Evolutionary conservation across 2,329 filamentous ascomycete species (phyloP).

Genomic region (Davidsoniella neocaledoniae): DNA sequence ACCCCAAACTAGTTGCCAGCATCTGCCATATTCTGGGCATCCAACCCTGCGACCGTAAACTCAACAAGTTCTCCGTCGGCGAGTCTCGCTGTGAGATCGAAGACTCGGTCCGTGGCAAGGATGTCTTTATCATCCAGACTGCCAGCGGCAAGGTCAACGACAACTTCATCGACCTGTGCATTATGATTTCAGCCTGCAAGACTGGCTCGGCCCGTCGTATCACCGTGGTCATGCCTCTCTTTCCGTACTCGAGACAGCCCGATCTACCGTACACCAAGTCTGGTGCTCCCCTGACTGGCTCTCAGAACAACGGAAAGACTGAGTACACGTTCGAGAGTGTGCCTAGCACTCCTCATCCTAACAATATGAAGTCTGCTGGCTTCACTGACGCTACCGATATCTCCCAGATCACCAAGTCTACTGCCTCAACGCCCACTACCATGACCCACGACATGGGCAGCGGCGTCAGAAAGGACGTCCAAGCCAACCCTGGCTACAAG

Average conservation of each 20-base stretch:
- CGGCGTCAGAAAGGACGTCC: conserved; percentile 30
- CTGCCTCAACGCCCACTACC: conserved; percentile 41
- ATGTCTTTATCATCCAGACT: conserved; percentile 97
- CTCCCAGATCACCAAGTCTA: conserved; percentile 52
- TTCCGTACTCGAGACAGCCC: conserved; percentile 91
- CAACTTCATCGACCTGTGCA: conserved; percentile 87
- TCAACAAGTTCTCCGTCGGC: conserved; percentile 85
- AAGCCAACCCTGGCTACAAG: conserved; percentile 84
- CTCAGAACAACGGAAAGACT: conserved; percentile 39
- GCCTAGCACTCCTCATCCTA: conserved; percentile 67
- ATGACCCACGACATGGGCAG: conserved; percentile 17
- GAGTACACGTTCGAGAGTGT: conserved; percentile 85
- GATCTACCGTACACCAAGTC: conserved; percentile 95
- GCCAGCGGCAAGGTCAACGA: conserved; percentile 90
- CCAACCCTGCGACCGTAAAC: conserved; percentile 64
- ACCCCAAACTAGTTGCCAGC: conserved; percentile 69
- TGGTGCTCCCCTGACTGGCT: conserved; percentile 59
- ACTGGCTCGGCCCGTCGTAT: conserved; percentile 81
- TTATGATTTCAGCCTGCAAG: conserved; percentile 97
- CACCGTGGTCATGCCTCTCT: conserved; percentile 84
- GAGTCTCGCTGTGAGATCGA: conserved; percentile 92
- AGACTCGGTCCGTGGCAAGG: conserved; percentile 92
- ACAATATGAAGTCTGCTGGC: conserved; percentile 47
- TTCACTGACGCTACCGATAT: conserved; percentile 49
- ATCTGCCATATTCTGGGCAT: conserved; percentile 83